Evolutionary conservation across 495 filamentous ascomycete species (phyloP).

Genomic region (Talaromyces trachyspermus): DNA sequence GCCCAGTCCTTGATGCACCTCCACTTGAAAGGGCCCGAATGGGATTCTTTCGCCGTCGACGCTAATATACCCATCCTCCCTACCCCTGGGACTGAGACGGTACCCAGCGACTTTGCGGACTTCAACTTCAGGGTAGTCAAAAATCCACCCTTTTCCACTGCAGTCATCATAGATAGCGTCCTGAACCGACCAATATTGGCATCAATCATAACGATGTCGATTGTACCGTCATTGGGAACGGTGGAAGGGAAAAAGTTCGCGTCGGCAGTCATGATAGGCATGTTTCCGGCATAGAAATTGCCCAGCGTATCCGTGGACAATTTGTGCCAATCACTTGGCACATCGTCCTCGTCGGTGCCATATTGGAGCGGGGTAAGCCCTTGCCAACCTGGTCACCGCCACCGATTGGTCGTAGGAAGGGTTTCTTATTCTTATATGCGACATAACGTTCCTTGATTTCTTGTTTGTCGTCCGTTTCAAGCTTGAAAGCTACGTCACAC

Average conservation of each 20-base stretch:
- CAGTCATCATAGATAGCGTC: slow-evolving; percentile 58
- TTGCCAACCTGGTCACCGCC: slow-evolving; percentile 20
- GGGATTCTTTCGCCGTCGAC: slow-evolving; percentile 87
- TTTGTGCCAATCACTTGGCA: slow-evolving; percentile 69
- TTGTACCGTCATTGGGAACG: slow-evolving; percentile 72
- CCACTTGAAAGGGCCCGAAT: slow-evolving; percentile 83
- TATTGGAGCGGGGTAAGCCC: slow-evolving; percentile 68
- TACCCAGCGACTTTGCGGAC: slow-evolving; percentile 80
- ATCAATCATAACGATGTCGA: slow-evolving; percentile 77
- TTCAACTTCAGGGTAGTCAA: slow-evolving; percentile 66
- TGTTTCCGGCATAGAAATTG: slow-evolving; percentile 93
- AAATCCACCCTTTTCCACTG: slow-evolving; percentile 67
- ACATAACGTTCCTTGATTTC: slow-evolving; percentile 68
- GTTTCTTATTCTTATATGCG: slow-evolving; percentile 34
- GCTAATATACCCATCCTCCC: slow-evolving; percentile 72
- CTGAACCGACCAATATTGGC: slow-evolving; percentile 61
- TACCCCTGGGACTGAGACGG: slow-evolving; percentile 66
- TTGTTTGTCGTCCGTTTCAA: slow-evolving; percentile 69
- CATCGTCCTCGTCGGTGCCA: slow-evolving; percentile 67
- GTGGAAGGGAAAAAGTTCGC: slow-evolving; percentile 84
- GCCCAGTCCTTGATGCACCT: slow-evolving; percentile 80
- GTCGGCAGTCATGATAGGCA: slow-evolving; percentile 84
- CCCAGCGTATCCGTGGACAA: slow-evolving; percentile 68
- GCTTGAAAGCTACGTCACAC: slow-evolving; percentile 77
- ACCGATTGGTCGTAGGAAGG: slow-evolving; percentile 11